Evolutionary conservation across 2,329 filamentous ascomycete genomes (phyloP).

Genomic region (Zasmidium citrigriseum): DNA sequence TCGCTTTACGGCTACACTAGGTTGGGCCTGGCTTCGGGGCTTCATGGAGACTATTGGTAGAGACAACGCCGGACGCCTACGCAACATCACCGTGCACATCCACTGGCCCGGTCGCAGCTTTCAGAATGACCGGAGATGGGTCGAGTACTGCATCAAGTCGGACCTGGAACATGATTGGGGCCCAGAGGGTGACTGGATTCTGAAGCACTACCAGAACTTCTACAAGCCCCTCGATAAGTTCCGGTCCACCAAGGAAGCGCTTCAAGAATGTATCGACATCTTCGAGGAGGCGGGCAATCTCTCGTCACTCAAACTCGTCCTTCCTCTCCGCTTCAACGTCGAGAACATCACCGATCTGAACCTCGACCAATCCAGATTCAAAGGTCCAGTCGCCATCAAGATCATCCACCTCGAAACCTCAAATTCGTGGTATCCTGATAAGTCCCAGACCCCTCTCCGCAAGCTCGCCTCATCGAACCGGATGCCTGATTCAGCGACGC

Average conservation of each 20-base stretch:
- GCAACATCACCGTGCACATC: constrained; percentile 6
- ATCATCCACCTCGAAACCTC: not conserved
- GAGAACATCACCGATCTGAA: not conserved
- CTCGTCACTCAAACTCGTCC: not conserved
- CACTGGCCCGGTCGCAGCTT: constrained; percentile 1
- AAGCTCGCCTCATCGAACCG: not conserved
- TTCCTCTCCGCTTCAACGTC: constrained; percentile 1
- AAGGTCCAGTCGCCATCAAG: not conserved
- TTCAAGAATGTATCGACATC: not conserved
- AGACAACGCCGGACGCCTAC: not conserved
- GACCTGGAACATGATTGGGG: too few relatives aligned
- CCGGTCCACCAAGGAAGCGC: not conserved
- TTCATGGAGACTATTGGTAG: constrained; percentile 5
- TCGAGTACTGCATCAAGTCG: too few relatives aligned
- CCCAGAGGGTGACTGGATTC: too few relatives aligned
- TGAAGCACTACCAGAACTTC: too few relatives aligned
- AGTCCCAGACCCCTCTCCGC: not conserved
- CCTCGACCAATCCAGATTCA: not conserved
- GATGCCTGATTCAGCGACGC: not conserved
- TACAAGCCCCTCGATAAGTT: not conserved
- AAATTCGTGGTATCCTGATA: not conserved
- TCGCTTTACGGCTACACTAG: constrained; percentile 18
- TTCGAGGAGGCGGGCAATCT: constrained; percentile 5
- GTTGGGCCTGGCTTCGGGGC: not conserved
- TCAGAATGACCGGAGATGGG: too few relatives aligned